phyloP scores from a whole-genome alignment of 1,139 yeast genomes.

The Candida dubliniensis region DNA sequence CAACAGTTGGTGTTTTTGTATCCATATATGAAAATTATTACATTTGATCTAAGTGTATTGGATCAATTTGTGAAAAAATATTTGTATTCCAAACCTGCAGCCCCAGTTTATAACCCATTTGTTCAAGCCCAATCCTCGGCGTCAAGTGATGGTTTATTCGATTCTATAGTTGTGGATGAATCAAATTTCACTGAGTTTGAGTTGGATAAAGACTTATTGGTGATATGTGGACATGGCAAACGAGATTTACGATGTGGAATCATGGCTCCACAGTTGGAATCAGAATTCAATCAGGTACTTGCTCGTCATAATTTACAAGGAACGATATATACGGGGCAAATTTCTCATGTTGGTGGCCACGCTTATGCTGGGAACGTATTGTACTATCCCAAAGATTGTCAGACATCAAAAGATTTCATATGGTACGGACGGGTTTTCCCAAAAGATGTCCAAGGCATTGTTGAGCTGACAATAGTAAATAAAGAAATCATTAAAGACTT shows the following conservation, averaged over 20 bases:
- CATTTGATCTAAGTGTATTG: slow-evolving; percentile 31
- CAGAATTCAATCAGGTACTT: slow-evolving; percentile 52
- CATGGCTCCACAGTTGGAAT: slow-evolving; percentile 54
- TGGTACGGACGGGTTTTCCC: slow-evolving; percentile 78
- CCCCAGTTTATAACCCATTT: slow-evolving; percentile 36
- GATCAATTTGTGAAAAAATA: slow-evolving; percentile 44
- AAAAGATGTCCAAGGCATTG: slow-evolving; percentile 63
- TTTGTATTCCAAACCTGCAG: slow-evolving; percentile 17
- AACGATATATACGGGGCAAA: slow-evolving; percentile 45
- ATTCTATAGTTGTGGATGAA: not conserved
- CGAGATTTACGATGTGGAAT: slow-evolving; percentile 69
- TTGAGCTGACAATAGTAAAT: slow-evolving; percentile 49
- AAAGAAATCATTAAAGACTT: slow-evolving; percentile 53
- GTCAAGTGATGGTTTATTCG: not conserved
- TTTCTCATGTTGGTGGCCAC: slow-evolving; percentile 78
- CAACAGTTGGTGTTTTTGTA: slow-evolving; percentile 43
- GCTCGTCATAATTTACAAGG: slow-evolving; percentile 26
- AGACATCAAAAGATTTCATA: slow-evolving; percentile 34
- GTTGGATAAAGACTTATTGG: slow-evolving; percentile 29
- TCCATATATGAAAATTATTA: slow-evolving; percentile 53
- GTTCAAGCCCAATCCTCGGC: slow-evolving; percentile 1
- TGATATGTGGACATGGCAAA: slow-evolving; percentile 66
- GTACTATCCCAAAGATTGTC: slow-evolving; percentile 42
- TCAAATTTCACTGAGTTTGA: slow-evolving; percentile 20
- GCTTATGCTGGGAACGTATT: slow-evolving; percentile 76